Percentiles rank a stretch among this genome's conserved stretches.
phyloP scores from a whole-genome alignment of 2,329 filamentous ascomycete genomes.

The Cladophialophora chaetospira region DNA sequence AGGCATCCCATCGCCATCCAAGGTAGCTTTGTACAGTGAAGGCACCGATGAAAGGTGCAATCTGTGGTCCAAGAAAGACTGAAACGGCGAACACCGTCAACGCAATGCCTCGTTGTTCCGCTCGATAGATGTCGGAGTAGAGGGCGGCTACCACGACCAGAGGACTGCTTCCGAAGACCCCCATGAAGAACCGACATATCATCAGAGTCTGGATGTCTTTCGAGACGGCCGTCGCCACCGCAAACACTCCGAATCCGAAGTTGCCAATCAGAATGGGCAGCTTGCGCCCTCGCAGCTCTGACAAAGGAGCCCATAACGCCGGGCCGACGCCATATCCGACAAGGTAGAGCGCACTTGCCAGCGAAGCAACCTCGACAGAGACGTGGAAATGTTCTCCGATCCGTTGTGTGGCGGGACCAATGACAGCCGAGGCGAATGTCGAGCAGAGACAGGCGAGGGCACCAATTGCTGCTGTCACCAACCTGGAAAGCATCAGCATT shows the following conservation, averaged over 20 bases:
- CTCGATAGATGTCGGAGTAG: conserved; percentile 64
- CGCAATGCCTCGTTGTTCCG: conserved; percentile 63
- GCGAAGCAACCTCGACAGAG: conserved; percentile 46
- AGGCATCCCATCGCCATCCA: conserved; percentile 67
- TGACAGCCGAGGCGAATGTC: conserved; percentile 53
- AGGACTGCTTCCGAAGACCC: conserved; percentile 49
- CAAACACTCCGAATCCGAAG: conserved; percentile 65
- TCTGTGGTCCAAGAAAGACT: conserved; percentile 41
- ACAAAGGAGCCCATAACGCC: conserved; percentile 37
- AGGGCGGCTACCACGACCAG: conserved; percentile 71
- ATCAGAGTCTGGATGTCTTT: conserved; percentile 69
- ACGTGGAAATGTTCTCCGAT: conserved; percentile 54
- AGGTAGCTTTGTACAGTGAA: conserved; percentile 60
- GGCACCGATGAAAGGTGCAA: conserved; percentile 61
- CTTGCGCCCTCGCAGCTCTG: conserved; percentile 38
- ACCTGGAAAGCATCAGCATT: background rate
- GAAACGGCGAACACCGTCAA: conserved; percentile 62
- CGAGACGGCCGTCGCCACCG: conserved; percentile 63
- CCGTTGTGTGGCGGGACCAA: conserved; percentile 61
- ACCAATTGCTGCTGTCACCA: conserved; percentile 34
- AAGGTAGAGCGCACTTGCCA: conserved; percentile 53
- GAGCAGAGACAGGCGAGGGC: conserved; percentile 54
- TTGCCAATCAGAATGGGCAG: conserved; percentile 61
- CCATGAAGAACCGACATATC: conserved; percentile 63
- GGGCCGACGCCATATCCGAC: conserved; percentile 62